Base-by-base conservation (phyloP, 2,329 filamentous ascomycete species). In the Didymella exigua region DNA sequence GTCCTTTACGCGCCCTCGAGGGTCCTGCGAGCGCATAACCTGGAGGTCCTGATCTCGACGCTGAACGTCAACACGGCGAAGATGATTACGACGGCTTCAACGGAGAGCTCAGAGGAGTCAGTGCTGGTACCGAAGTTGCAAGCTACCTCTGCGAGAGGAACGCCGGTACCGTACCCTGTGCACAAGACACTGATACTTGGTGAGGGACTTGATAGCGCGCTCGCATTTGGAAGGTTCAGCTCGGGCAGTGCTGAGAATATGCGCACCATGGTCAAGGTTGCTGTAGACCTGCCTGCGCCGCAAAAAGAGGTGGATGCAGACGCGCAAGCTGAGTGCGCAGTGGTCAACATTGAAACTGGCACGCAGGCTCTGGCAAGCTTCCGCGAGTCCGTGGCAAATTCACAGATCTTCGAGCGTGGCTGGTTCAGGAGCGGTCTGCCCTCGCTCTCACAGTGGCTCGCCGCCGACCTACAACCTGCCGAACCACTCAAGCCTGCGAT, bases 171-270 rank as follows among this genome's bases (percentile, higher is more conserved):
- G 6, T 91, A 91, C 38, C 93, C 93, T 0, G 91, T 97, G 1
- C 93, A 98, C 70, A 90, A 88, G 69, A 86, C 88, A 0, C 76
- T 97, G 14, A 66, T 97, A 9, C 83, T 96, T 8, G 87, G 86
- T 0, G 83, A 90, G 43, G 92, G 91, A 0, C 76, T 96, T 2
- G 78, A 84, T 48, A 91, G 89, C 7, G 85, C 89, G 1, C 80
- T 87, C 5, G 78, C 82, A 1, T 82, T 75, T 73, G 70, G 78
- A 40, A 63, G 72, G 33, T 72, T 79, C 59, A 72, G 72, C 14
- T 67, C 71, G 37, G 66, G 71, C 29, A 58, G 41, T 75, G 79
- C 16, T 57, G 78, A 30, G 42, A 76, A 55, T 71, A 71, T 62
- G 60, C 56, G 75, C 75, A 49, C 77, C 75, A 57, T 83, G 83